Conservation (phyloP, 768 basidiomycete genomes). For the Boletus eberwhitei region DNA sequence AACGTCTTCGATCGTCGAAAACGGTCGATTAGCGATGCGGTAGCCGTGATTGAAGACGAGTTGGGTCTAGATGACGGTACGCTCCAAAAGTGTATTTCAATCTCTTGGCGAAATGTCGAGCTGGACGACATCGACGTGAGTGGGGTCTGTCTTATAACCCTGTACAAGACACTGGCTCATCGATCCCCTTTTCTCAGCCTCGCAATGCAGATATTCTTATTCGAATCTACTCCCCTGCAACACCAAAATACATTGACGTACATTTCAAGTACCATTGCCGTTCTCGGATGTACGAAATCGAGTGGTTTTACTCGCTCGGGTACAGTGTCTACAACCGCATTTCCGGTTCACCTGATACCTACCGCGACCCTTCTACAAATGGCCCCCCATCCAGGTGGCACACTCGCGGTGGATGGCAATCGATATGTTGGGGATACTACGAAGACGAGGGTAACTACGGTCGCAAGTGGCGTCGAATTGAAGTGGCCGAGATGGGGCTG, state of each 20-base stretch:
- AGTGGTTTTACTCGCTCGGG: constrained; percentile 14
- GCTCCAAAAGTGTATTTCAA: constrained; percentile 9
- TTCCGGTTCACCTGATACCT: neutral
- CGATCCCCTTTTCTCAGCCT: neutral
- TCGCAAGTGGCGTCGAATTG: no score
- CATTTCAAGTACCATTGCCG: constrained; percentile 13
- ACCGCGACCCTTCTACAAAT: neutral
- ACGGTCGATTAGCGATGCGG: no score
- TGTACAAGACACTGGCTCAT: neutral
- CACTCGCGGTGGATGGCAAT: no score
- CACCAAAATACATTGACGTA: constrained; percentile 15
- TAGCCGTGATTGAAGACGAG: constrained; percentile 3
- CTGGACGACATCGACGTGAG: neutral
- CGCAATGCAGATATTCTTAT: neutral
- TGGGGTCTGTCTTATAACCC: no score
- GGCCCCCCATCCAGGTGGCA: no score
- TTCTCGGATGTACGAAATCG: neutral
- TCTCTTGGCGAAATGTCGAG: neutral
- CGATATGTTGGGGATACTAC: no score
- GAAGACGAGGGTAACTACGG: no score
- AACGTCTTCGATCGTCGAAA: no score
- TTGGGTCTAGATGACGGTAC: neutral
- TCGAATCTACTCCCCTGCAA: constrained; percentile 6
- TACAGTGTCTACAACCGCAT: constrained; percentile 3
- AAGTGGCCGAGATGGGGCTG: no score